These are phyloP conservation scores for Colletotrichum sp. DNA, from an alignment of 2,329 filamentous ascomycete species.

Conservation along the genomic window DNA sequence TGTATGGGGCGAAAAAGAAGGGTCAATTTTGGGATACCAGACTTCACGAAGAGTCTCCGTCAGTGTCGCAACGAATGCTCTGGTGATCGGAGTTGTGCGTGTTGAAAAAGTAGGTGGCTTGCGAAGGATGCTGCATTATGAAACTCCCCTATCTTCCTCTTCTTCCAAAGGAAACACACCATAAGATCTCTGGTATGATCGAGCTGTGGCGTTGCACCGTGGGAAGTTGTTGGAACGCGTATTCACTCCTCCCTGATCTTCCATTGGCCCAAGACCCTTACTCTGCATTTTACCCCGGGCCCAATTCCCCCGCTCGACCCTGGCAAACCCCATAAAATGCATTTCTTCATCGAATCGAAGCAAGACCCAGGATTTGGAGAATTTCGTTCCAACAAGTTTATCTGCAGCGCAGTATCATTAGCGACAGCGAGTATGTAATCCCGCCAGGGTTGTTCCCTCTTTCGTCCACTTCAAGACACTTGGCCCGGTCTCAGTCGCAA, in stretches of 20 bases:
- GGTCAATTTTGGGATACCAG: neutral
- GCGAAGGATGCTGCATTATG: neutral
- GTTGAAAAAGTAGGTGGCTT: neutral
- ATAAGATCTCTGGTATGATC: neutral
- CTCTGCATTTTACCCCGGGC: neutral
- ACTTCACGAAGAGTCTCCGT: too few species aligned
- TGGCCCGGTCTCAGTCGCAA: neutral
- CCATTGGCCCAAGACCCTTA: neutral
- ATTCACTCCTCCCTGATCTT: neutral
- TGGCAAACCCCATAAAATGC: neutral
- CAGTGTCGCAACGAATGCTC: neutral
- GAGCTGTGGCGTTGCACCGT: neutral
- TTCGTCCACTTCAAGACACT: neutral
- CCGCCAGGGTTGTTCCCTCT: neutral
- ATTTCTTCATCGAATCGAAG: neutral
- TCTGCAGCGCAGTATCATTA: neutral
- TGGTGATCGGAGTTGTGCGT: neutral
- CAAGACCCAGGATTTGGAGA: neutral
- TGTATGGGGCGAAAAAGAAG: neutral
- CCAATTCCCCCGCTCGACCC: neutral
- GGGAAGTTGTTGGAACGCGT: neutral
- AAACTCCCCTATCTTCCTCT: neutral
- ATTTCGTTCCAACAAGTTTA: neutral
- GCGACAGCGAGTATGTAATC: neutral
- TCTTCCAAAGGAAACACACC: neutral